Evolutionary conservation across 306 rosid genomes (phyloP).

Genomic region (Pyrus betulifolia): DNA sequence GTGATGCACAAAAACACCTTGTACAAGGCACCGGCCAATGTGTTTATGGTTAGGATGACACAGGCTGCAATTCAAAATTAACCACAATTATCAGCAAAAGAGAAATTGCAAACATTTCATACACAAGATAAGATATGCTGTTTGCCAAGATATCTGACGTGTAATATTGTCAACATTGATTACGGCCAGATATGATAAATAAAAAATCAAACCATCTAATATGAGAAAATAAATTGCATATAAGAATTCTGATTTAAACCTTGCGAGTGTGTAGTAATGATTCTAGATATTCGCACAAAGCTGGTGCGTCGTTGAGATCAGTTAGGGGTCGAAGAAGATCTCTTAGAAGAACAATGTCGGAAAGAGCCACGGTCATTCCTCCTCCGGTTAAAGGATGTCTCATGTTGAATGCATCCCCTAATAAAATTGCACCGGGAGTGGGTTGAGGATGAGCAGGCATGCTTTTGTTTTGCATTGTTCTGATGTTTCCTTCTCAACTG

Average conservation of each 20-base stretch:
- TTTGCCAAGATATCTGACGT: neutral
- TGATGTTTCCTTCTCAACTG: slow-evolving; percentile 68
- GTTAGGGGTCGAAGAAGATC: slow-evolving; percentile 61
- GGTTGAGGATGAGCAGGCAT: slow-evolving; percentile 64
- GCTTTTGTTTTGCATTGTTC: slow-evolving; percentile 73
- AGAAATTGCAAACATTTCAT: neutral
- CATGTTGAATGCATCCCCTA: slow-evolving; percentile 92
- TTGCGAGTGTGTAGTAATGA: slow-evolving; percentile 86
- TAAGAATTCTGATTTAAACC: slow-evolving; percentile 21
- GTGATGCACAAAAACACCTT: slow-evolving; percentile 76
- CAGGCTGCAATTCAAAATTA: slow-evolving; percentile 45
- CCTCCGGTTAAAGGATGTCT: slow-evolving; percentile 94
- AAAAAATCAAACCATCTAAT: neutral
- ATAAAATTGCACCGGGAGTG: slow-evolving; percentile 65
- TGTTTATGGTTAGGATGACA: slow-evolving; percentile 87
- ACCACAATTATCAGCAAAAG: neutral
- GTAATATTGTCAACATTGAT: no score
- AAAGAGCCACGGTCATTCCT: slow-evolving; percentile 85
- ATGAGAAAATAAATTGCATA: neutral
- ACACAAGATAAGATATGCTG: neutral
- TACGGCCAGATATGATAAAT: neutral
- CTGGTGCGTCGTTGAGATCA: slow-evolving; percentile 43
- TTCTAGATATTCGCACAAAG: slow-evolving; percentile 67
- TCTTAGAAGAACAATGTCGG: slow-evolving; percentile 65
- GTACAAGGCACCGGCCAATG: slow-evolving; percentile 73